Evolutionary conservation across 2,329 filamentous ascomycete species (phyloP), one percentile per base, ranked within the genome.

Genomic region (Talaromyces verruculosus): DNA sequence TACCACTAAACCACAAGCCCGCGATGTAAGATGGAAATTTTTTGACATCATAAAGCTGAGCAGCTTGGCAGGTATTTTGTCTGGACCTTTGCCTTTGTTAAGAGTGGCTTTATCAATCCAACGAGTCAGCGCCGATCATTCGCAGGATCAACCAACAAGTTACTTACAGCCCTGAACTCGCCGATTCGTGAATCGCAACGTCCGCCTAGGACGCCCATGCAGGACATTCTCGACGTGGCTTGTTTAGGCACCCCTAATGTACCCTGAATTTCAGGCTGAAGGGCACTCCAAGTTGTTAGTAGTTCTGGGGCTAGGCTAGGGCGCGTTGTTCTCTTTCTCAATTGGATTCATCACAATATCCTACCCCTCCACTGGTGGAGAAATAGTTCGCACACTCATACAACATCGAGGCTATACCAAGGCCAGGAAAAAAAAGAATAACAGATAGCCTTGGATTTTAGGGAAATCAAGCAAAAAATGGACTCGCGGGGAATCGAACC

Each of bases 401-500:
- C 43, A 47, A 22, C 8, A 17, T 15, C 13, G 1, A 28, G 3
- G 11, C 11, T 3, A 30, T 30, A 17, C 13, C 15, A 10, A n/a
- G 0, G 5, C 45, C 11, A 22, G 3, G 3, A 3, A 3, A 3
- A 30, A 30, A 30, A 28, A 33, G 19, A 6, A 33, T 2, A 55
- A 11, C 15, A 53, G 13, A 10, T 19, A 13, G 7, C 17, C 28
- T 35, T 35, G 17, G 49, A 35, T 35, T 7, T 4, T 17, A 19
- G 11, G 28, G n/a, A 8, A 3, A 15, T 37, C 2, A 10, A 15
- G 19, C 8, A 61, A 62, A 49, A 62, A 53, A 25, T 79, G 77
- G 77, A 79, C 76, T 76, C 71, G 75, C 76, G 72, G 77, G 77
- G 77, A 79, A 79, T 79, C 77, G 75, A 78, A 78, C 75, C 75